Percentiles rank a stretch among this genome's conserved stretches.
Conservation (phyloP, 2,329 filamentous ascomycete species). For the Immersiporthe knoxdaviesiana region DNA sequence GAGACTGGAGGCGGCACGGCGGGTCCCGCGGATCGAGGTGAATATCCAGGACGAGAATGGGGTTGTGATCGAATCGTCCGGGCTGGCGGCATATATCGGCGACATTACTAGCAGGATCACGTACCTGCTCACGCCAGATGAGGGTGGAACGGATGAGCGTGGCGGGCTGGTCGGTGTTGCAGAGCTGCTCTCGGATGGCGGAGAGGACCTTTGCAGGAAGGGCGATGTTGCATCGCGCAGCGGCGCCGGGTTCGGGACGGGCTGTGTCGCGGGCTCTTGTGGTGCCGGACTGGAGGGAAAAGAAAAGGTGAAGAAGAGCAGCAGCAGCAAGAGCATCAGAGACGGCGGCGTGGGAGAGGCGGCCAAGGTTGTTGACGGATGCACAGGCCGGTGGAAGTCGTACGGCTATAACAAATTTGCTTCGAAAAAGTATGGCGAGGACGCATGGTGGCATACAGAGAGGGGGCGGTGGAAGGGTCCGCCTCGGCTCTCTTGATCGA, state of each 20-base stretch:
- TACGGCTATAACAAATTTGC: constrained; percentile 30
- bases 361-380: constrained; percentile 35
- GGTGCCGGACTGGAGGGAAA: constrained; percentile 6
- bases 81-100: constrained; percentile 66
- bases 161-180: constrained; percentile 58
- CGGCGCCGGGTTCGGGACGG: constrained; percentile 26
- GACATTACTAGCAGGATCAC: constrained; percentile 59
- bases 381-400: constrained; percentile 42
- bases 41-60: constrained; percentile 60
- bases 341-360: constrained; percentile 20
- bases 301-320: constrained; percentile 30
- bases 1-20: constrained; percentile 62
- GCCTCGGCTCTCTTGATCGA: constrained; percentile 35
- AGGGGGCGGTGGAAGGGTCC: constrained; percentile 38
- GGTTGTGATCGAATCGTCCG: constrained; percentile 53
- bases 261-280: constrained; percentile 30
- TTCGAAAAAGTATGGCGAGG: constrained; percentile 38
- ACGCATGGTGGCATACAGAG: constrained; percentile 42
- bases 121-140: constrained; percentile 64
- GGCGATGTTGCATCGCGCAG: constrained; percentile 21
- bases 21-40: constrained; percentile 59
- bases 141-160: constrained; percentile 57
- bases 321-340: constrained; percentile 22
- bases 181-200: constrained; percentile 53
- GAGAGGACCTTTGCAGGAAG: constrained; percentile 44